Evolutionary conservation across 2,329 filamentous ascomycete genomes (phyloP).

Genomic region (Xylaria sp.): DNA sequence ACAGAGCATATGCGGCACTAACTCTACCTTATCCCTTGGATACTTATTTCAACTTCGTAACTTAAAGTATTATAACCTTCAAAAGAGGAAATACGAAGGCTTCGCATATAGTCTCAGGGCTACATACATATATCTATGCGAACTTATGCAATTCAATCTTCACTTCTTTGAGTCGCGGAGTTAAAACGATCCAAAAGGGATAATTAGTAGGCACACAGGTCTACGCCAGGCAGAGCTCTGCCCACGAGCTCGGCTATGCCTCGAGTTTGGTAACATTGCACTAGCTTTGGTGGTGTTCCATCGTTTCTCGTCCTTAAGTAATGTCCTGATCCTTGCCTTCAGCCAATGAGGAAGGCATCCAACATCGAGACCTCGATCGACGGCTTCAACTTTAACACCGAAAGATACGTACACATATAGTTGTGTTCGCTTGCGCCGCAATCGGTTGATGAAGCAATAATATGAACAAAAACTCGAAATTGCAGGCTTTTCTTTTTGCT

Average conservation of each 20-base stretch:
- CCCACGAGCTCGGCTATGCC: not conserved
- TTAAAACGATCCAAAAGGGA: too few species aligned
- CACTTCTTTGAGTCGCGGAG: too few species aligned
- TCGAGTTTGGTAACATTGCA: not conserved
- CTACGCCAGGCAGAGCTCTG: slow-evolving; percentile 32
- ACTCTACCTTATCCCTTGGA: too few species aligned
- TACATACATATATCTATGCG: too few species aligned
- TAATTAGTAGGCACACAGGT: slow-evolving; percentile 1
- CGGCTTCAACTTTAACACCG: not conserved
- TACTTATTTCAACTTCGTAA: too few species aligned
- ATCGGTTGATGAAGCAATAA: not conserved
- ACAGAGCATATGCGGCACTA: too few species aligned
- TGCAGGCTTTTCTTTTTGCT: not conserved
- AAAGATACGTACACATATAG: not conserved
- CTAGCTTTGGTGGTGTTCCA: not conserved
- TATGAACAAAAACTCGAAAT: not conserved
- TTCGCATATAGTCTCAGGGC: too few species aligned
- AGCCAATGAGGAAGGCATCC: not conserved
- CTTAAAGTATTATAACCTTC: too few species aligned
- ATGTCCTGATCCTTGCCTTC: not conserved
- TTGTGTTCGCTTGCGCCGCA: not conserved
- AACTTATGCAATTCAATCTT: too few species aligned
- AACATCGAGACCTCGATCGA: not conserved
- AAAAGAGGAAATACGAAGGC: too few species aligned
- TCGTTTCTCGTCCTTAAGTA: not conserved